Percentiles rank a stretch among this genome's conserved stretches.
Evolutionary conservation across 768 basidiomycete genomes (phyloP).

Genomic region (Hericium coralloides): DNA sequence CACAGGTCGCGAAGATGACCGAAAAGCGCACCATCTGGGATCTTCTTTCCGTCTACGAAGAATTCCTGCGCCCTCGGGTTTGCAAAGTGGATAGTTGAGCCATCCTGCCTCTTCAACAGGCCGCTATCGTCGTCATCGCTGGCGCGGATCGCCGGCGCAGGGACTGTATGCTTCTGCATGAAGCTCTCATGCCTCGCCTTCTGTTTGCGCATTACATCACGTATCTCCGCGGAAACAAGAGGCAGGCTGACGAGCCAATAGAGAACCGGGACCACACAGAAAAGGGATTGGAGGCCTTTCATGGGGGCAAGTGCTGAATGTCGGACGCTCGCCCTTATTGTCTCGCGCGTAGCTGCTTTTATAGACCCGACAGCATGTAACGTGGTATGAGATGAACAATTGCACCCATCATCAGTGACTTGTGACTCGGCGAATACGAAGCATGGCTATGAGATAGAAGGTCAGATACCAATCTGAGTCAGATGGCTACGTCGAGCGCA

Average conservation of each 20-base stretch:
- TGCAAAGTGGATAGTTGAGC: slow-evolving; percentile 1
- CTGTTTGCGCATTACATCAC: background rate
- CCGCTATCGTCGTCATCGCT: background rate
- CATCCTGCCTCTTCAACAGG: slow-evolving; percentile 1
- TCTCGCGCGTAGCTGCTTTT: too few species aligned
- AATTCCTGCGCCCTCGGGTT: slow-evolving; percentile 16
- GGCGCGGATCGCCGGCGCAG: background rate
- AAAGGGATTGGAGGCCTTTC: background rate
- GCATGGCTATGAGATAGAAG: too few species aligned
- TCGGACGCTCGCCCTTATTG: too few species aligned
- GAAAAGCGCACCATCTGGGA: slow-evolving; percentile 21
- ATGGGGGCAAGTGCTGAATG: background rate
- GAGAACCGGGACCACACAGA: background rate
- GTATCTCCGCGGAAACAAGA: background rate
- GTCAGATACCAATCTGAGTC: too few species aligned
- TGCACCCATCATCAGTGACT: too few species aligned
- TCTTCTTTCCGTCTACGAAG: slow-evolving; percentile 26
- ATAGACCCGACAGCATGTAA: too few species aligned
- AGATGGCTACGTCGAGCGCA: too few species aligned
- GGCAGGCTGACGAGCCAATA: background rate
- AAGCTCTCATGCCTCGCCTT: background rate
- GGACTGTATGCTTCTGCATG: background rate
- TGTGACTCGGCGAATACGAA: too few species aligned
- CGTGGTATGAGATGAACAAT: too few species aligned
- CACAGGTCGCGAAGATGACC: background rate